Evolutionary conservation across 2,329 filamentous ascomycete species (phyloP).

Genomic region (Xylaria sp.): DNA sequence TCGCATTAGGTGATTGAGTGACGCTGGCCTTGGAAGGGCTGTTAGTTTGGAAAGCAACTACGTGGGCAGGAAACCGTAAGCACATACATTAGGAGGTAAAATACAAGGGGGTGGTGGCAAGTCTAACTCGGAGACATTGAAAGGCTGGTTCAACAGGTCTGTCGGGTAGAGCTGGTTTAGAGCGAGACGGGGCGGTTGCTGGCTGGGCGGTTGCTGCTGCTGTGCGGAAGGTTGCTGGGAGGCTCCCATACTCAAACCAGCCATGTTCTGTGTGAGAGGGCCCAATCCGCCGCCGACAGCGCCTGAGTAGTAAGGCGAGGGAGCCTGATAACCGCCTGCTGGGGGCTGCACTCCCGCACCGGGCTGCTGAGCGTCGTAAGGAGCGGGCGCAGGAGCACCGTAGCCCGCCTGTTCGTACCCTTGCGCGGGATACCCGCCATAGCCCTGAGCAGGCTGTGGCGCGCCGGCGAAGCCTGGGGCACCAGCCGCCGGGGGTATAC

Average conservation of each 20-base stretch:
- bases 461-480: constrained; percentile 55
- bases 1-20: constrained; percentile 88
- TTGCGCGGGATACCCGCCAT: constrained; percentile 67
- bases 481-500: constrained; percentile 43
- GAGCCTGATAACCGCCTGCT: constrained; percentile 72
- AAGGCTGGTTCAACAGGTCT: constrained; percentile 90
- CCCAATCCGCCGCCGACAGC: constrained; percentile 67
- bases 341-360: constrained; percentile 54
- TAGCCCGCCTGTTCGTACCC: constrained; percentile 52
- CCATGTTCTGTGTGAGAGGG: constrained; percentile 84
- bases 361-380: constrained; percentile 57
- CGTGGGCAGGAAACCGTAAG: neutral
- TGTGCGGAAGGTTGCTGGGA: constrained; percentile 63
- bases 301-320: constrained; percentile 72
- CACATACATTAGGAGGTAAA: constrained; percentile 89
- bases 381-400: constrained; percentile 42
- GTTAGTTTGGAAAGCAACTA: constrained; percentile 8
- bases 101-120: constrained; percentile 90
- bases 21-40: constrained; percentile 75
- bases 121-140: constrained; percentile 93
- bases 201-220: constrained; percentile 60
- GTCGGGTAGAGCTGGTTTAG: constrained; percentile 93
- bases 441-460: constrained; percentile 58
- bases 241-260: constrained; percentile 82
- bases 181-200: constrained; percentile 59